Evolutionary conservation across 495 filamentous ascomycete species (phyloP).

Genomic region (Entonaema liquescens): DNA sequence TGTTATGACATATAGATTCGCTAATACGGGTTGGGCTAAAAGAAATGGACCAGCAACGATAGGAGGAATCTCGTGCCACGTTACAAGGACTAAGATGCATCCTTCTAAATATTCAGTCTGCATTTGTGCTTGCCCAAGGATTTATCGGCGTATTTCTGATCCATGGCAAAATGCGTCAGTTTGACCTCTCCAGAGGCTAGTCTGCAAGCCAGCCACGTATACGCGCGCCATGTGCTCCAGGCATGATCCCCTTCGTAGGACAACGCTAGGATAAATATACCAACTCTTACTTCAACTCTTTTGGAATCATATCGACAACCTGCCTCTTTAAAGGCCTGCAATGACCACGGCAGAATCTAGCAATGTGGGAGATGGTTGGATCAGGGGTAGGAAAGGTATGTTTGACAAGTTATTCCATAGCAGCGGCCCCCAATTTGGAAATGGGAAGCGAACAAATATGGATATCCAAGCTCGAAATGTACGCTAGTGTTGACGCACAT

Average conservation of each 20-base stretch:
- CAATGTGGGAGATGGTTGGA: slow-evolving; percentile 7
- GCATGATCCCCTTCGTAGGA: slow-evolving; percentile 18
- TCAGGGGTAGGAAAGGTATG: slow-evolving; percentile 21
- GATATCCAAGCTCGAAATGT: slow-evolving; percentile 32
- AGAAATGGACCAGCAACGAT: slow-evolving; percentile 21
- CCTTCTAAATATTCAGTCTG: slow-evolving; percentile 18
- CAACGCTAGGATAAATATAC: slow-evolving; percentile 7
- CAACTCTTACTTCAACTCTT: slow-evolving; percentile 7
- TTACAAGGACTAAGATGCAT: slow-evolving; percentile 29
- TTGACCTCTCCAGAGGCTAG: not conserved
- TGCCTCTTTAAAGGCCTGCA: slow-evolving; percentile 7
- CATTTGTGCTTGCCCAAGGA: slow-evolving; percentile 14
- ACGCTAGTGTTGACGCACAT: slow-evolving; percentile 32
- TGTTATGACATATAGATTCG: slow-evolving; percentile 8
- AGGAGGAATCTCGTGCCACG: slow-evolving; percentile 36
- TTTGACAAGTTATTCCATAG: slow-evolving; percentile 38
- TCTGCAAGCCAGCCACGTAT: slow-evolving; percentile 10
- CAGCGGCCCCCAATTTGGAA: slow-evolving; percentile 41
- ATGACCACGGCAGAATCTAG: slow-evolving; percentile 25
- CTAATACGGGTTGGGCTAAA: slow-evolving; percentile 24
- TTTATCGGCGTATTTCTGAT: not conserved
- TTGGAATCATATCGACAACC: not conserved
- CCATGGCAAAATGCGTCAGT: not conserved
- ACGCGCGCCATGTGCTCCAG: slow-evolving; percentile 12
- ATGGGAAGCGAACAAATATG: slow-evolving; percentile 46